These are phyloP conservation scores for Auricularia heimuer DNA, from an alignment of 768 basidiomycete species.

Conservation along the genomic window DNA sequence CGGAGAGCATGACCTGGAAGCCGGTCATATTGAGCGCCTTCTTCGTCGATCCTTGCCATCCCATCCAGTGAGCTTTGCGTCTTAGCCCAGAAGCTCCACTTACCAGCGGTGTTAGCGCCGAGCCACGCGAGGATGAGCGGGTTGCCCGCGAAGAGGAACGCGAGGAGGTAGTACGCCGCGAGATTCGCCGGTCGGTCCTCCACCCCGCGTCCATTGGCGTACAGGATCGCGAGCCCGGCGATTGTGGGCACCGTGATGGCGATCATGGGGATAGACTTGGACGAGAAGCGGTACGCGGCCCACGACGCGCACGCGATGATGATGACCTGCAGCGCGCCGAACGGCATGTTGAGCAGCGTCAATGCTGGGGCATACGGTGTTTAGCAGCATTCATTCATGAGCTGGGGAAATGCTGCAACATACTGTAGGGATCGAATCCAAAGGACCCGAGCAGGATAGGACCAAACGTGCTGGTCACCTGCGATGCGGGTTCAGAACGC, in stretches of 20 bases:
- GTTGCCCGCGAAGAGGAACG: conserved; percentile 24
- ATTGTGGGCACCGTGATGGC: conserved; percentile 27
- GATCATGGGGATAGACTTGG: conserved; percentile 32
- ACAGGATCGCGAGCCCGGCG: conserved; percentile 27
- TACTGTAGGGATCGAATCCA: conserved; percentile 12
- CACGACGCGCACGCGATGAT: conserved; percentile 27
- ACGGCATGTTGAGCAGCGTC: conserved; percentile 37
- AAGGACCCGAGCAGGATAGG: conserved; percentile 30
- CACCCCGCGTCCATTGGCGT: conserved; percentile 23
- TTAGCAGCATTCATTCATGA: conserved; percentile 25
- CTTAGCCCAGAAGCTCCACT: not conserved
- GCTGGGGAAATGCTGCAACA: conserved; percentile 32
- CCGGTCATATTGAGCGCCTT: conserved; percentile 27
- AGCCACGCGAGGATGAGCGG: conserved; percentile 25
- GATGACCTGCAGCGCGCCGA: conserved; percentile 33
- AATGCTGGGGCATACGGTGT: not conserved
- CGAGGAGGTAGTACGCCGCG: conserved; percentile 28
- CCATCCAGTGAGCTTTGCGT: too few relatives aligned
- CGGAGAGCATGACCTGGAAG: conserved; percentile 13
- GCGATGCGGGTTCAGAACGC: conserved; percentile 24
- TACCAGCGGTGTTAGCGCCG: conserved; percentile 21
- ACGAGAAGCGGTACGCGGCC: conserved; percentile 27
- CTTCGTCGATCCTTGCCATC: conserved; percentile 23
- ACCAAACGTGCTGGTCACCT: conserved; percentile 33
- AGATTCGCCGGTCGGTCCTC: conserved; percentile 22